Evolutionary conservation across 352 stramenopile species (phyloP), one percentile per base, ranked within the genome.

Genomic region (Globisporangium mamillatum): DNA sequence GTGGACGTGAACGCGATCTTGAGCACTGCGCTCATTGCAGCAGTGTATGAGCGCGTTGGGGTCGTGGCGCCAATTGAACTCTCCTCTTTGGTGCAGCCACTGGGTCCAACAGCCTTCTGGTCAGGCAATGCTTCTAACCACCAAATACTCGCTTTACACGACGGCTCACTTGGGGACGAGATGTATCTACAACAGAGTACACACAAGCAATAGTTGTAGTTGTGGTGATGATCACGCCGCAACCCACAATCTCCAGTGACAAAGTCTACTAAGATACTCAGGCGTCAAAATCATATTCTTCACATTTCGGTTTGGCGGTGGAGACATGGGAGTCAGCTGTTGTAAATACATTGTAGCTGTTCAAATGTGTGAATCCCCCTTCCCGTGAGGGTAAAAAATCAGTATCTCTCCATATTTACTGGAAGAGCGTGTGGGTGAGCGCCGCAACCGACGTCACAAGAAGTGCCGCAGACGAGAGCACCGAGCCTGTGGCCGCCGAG

Each of bases 1-100:
- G 36, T 53, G 12, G 70, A 80, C 7, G 50, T 57, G 1, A 27
- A 70, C 14, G 69, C 34, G 4, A 70, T 69, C 32, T 63, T 88
- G 14, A 75, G 72, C 38, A 71, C 76, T 44, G 72, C 78, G 2
- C 71, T 84, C 7, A 70, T 77, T 14, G 63, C 76, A 12, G 78
- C 78, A 1, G 70, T 87, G 24, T 90, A 87, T 57, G 79, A 88
- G 57, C 68, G 66, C 5, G 29, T 83, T 20, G 56, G 54, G 3
- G 24, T 89, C 18, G 10, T 88, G 25, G 58, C 50, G 5, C 67
- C 41, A 20, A 29, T 65, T 3, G 24, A 57, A 8, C 18, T 27
- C 2, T n/a, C 60, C 1, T 46, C 41, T n/a, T 12, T 20, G 7
- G 22, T 12, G 22, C 34, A 22, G 18, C 22, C 60, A 32, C 22